Percentiles rank a stretch among this genome's conserved stretches.
Conservation (phyloP, 2,329 filamentous ascomycete genomes). For the Xylariaceae sp. region DNA sequence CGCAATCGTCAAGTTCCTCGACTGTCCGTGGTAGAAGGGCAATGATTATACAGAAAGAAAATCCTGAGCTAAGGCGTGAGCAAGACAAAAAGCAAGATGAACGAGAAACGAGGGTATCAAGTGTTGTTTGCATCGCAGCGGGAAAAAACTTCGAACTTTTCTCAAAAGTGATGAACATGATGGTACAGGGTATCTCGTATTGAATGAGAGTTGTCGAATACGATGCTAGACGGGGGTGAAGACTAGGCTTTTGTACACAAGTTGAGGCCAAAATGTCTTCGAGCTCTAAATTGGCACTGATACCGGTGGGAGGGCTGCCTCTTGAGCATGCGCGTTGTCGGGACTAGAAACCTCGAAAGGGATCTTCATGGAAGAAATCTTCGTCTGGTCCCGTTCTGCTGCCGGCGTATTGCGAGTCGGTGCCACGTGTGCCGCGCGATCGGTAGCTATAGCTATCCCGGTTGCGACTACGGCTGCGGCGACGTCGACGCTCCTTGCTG, state of each 20-base stretch:
- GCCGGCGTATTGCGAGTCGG: slow-evolving; percentile 44
- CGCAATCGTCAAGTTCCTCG: no score
- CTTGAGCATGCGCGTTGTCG: background rate
- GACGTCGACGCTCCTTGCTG: slow-evolving; percentile 50
- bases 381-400: slow-evolving; percentile 47
- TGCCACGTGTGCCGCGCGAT: slow-evolving; percentile 32
- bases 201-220: background rate
- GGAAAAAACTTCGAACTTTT: background rate
- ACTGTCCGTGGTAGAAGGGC: no score
- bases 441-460: slow-evolving; percentile 49
- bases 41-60: slow-evolving; percentile 1
- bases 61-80: background rate
- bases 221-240: background rate
- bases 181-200: background rate
- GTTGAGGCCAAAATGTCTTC: background rate
- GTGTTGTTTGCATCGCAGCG: slow-evolving; percentile 1
- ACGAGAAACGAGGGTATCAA: slow-evolving; percentile 17
- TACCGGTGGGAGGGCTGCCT: background rate
- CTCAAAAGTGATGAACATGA: background rate
- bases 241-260: background rate
- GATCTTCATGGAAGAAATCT: slow-evolving; percentile 54
- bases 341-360: slow-evolving; percentile 54
- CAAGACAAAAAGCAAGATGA: slow-evolving; percentile 3
- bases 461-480: slow-evolving; percentile 48
- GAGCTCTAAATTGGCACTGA: background rate